Evolutionary conservation across 2,329 filamentous ascomycete species (phyloP).

Genomic region (Elsinoe arachidis): DNA sequence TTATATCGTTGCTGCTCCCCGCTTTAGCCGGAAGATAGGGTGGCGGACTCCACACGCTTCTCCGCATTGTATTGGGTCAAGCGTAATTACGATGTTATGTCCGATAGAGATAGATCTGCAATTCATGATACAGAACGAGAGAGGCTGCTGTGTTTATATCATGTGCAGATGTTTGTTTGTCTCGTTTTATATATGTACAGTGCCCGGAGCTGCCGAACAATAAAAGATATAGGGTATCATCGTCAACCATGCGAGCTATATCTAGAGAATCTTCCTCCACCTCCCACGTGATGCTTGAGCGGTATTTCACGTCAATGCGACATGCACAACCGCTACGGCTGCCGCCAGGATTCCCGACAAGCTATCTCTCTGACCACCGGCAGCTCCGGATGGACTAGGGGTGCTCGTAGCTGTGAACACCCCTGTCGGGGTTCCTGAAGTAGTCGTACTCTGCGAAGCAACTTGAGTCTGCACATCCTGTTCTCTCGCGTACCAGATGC

Average conservation of each 20-base stretch:
- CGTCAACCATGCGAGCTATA: not conserved
- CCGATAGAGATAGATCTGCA: not conserved
- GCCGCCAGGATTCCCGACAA: not conserved
- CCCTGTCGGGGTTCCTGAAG: conserved; percentile 22
- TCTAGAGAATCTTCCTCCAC: too few relatives aligned
- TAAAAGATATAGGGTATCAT: not conserved
- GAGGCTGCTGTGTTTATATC: too few relatives aligned
- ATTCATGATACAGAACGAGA: not conserved
- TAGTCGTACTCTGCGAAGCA: not conserved
- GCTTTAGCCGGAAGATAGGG: not conserved
- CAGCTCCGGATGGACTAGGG: conserved; percentile 22
- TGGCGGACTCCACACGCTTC: not conserved
- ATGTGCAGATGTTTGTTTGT: not conserved
- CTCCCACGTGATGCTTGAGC: not conserved
- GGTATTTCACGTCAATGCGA: not conserved
- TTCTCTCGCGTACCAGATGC: conserved; percentile 42
- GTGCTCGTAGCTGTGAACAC: conserved; percentile 32
- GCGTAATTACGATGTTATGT: conserved; percentile 6
- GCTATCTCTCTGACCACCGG: not conserved
- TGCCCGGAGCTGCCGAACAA: not conserved
- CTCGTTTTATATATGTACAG: not conserved
- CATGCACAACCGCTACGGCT: not conserved
- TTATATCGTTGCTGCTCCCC: not conserved
- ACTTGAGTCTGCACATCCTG: conserved; percentile 3
- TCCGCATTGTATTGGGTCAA: not conserved